A percentile compares a stretch with the other conserved stretches of the same genome.
phyloP scores from a whole-genome alignment of 1,284 basidiomycete species.

The Cryptococcus jaspeensis region DNA sequence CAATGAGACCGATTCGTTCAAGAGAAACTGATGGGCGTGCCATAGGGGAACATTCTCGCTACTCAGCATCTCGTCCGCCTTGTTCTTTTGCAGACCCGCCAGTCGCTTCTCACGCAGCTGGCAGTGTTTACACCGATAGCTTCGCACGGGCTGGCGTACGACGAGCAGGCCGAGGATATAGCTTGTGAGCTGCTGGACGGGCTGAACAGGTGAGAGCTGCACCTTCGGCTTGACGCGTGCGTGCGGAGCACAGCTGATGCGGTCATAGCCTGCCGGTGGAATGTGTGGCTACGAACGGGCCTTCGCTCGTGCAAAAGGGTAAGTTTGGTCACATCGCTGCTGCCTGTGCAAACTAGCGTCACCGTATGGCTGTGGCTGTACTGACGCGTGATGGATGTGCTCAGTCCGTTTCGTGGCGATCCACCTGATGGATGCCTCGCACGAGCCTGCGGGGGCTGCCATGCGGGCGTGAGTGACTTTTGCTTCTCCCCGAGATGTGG shows the following conservation, averaged over 20 bases:
- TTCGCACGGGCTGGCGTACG: conserved; percentile 18
- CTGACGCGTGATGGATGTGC: conserved; percentile 2
- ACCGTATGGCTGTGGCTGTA: not conserved
- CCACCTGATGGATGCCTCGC: conserved; percentile 43
- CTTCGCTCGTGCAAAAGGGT: conserved; percentile 45
- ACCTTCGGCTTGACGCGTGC: no score
- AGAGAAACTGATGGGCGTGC: not conserved
- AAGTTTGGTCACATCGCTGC: conserved; percentile 7
- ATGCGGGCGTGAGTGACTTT: conserved; percentile 32
- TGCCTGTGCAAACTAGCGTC: no score
- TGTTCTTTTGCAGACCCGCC: conserved; percentile 39
- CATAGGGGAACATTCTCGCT: conserved; percentile 43
- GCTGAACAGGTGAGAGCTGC: conserved; percentile 27
- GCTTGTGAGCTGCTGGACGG: conserved; percentile 44
- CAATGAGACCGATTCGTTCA: no score
- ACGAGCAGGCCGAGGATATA: conserved; percentile 39
- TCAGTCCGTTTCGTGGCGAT: conserved; percentile 44
- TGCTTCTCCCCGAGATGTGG: not conserved
- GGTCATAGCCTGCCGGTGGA: conserved; percentile 32
- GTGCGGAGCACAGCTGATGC: not conserved
- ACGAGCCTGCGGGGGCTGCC: conserved; percentile 18
- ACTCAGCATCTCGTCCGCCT: conserved; percentile 43
- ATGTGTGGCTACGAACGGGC: conserved; percentile 45
- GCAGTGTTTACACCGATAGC: conserved; percentile 35
- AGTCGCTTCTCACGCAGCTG: conserved; percentile 32